Base-by-base conservation (phyloP, 495 filamentous ascomycete genomes). In the Tuber umbilicatum region DNA sequence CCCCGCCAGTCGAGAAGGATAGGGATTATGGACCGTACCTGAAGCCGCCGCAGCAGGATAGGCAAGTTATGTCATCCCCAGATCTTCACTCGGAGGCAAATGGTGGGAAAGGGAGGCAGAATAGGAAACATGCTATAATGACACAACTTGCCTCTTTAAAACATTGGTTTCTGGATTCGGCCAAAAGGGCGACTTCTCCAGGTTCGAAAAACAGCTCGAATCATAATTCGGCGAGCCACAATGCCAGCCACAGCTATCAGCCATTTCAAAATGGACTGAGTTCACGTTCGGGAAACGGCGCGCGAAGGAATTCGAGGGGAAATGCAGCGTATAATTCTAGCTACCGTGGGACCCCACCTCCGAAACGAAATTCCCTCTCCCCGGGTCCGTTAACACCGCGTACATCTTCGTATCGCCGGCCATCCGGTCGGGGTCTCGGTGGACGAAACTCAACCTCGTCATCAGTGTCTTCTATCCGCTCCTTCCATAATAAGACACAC, bases 391-490 rank as follows among this genome's bases (percentile, higher is more conserved):
- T 97, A 67, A 98, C 94, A 6, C 94, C 95, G 2, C 90, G 92
- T 47, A 64, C 55, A 35, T 91, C 92, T 37, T 94, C 92, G 3
- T 91, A 94, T 77, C 88, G 94, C 42, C 92, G 91, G 37, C 86
- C 88, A 67, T 90, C 90, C 12, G 89, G 88, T 14, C 87, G 88
- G 37, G 93, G 92, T 64, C 87, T 98, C 31, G 89, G 94, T 60
- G 96, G 95, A 42, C 89, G 95, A 74, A 98, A 97, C 83, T 97
- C 94, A 3, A 98, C 95, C 5, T 97, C 94, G 7, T 97, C 94
- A 3, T 98, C 95, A 16, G 89, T 99, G 35, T 97, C 93, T 23
- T 97, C 93, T 0, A 90, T 98, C 75, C 90, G 94, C 68, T 95
- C 92, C 68, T 92, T 98, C 79, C 94, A 97, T 80, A 93, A 96